Evolutionary conservation across 345 rosid genomes (phyloP).

Genomic region (Passiflora organensis): DNA sequence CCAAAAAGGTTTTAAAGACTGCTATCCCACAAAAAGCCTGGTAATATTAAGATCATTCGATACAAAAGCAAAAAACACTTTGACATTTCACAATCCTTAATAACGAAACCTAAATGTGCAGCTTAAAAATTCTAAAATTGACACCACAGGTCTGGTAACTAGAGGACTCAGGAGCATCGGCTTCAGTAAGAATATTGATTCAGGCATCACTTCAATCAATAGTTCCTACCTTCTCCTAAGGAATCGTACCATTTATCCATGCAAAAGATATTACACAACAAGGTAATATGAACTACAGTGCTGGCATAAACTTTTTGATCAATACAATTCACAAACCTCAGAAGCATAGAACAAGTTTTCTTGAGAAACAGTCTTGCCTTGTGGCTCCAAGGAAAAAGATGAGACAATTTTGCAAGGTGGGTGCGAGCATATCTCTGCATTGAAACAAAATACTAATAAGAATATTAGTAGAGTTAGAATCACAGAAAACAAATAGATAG

Average conservation of each 20-base stretch:
- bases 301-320: neutral
- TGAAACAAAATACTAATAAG: neutral
- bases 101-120: too few species aligned
- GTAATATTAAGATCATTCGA: too few species aligned
- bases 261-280: neutral
- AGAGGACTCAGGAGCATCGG: neutral
- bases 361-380: conserved; percentile 23
- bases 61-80: too few species aligned
- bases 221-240: neutral
- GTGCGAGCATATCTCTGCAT: conserved; percentile 36
- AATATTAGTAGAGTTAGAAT: too few species aligned
- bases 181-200: neutral
- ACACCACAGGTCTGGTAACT: neutral
- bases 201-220: neutral
- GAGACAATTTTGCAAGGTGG: conserved; percentile 28
- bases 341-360: conserved; percentile 37
- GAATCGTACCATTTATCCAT: neutral
- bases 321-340: conserved; percentile 31
- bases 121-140: too few species aligned
- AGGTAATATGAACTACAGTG: neutral
- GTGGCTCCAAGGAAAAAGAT: conserved; percentile 22
- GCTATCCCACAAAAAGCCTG: too few species aligned
- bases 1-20: neutral
- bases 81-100: too few species aligned
- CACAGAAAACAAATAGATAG: too few species aligned